A percentile compares a stretch with the other conserved stretches of the same genome.
Evolutionary conservation across 2,329 filamentous ascomycete species (phyloP).

Genomic region (Cladophialophora exuberans): DNA sequence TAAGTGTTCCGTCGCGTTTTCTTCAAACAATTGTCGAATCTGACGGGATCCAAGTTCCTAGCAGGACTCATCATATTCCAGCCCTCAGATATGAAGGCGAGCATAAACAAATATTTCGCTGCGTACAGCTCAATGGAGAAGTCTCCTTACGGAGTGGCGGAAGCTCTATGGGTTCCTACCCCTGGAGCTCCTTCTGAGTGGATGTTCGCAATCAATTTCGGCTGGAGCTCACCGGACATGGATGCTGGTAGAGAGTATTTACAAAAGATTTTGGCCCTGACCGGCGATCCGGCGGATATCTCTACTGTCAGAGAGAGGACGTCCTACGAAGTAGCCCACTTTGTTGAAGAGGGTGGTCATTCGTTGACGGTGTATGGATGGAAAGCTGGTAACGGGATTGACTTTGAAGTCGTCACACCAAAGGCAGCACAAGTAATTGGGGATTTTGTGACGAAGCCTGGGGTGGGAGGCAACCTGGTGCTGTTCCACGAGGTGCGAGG

Average conservation of each 20-base stretch:
- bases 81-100: not conserved
- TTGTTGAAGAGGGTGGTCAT: not conserved
- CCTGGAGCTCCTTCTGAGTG: not conserved
- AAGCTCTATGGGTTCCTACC: constrained; percentile 5
- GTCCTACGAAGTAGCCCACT: not conserved
- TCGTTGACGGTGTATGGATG: not conserved
- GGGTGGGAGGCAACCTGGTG: constrained; percentile 5
- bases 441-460: constrained; percentile 2
- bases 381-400: constrained; percentile 1
- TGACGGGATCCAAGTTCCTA: constrained; percentile 2
- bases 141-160: constrained; percentile 1
- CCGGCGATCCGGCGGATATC: constrained; percentile 1
- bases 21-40: not conserved
- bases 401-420: not conserved
- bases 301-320: constrained; percentile 8
- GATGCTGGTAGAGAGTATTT: constrained; percentile 8
- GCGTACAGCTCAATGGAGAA: constrained; percentile 5
- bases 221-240: constrained; percentile 6
- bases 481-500: constrained; percentile 11
- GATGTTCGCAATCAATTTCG: constrained; percentile 7
- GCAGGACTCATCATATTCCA: constrained; percentile 5
- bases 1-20: not conserved
- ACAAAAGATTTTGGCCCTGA: not conserved
- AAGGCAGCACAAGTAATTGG: constrained; percentile 2
- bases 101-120: constrained; percentile 7